Percentiles rank a stretch among this genome's conserved stretches.
Conservation (phyloP, 257 asterid species). For the Ilex aquifolium region DNA sequence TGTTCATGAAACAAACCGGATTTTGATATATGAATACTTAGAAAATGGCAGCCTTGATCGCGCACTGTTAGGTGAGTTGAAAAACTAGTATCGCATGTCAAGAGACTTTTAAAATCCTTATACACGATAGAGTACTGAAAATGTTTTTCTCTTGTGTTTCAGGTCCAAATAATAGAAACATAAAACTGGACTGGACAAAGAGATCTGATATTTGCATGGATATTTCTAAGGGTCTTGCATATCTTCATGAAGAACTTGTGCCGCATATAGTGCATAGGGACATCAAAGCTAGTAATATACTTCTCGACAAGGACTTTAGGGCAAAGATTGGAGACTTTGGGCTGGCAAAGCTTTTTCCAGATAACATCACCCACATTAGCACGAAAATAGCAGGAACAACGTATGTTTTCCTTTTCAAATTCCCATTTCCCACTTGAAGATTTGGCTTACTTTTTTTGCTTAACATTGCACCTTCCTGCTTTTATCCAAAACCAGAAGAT, state of each 20-base stretch:
- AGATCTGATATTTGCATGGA: slow-evolving; percentile 76
- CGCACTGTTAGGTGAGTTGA: slow-evolving; percentile 56
- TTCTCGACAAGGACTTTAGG: slow-evolving; percentile 55
- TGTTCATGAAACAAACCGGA: slow-evolving; percentile 55
- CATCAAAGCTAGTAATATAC: slow-evolving; percentile 89
- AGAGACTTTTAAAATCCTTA: slow-evolving; percentile 4
- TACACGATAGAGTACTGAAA: slow-evolving; percentile 13
- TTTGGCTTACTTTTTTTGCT: background rate
- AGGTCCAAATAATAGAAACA: slow-evolving; percentile 40
- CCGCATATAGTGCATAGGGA: slow-evolving; percentile 89
- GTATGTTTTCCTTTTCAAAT: slow-evolving; percentile 34
- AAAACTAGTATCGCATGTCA: background rate
- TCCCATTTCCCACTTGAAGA: slow-evolving; percentile 4
- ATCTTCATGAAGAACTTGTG: slow-evolving; percentile 76
- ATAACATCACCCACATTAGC: slow-evolving; percentile 86
- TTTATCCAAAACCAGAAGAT: background rate
- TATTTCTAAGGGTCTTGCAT: slow-evolving; percentile 75
- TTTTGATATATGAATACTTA: slow-evolving; percentile 75
- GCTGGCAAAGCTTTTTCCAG: slow-evolving; percentile 90
- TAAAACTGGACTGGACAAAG: slow-evolving; percentile 57
- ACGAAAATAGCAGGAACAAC: slow-evolving; percentile 89
- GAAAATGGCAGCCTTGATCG: slow-evolving; percentile 77
- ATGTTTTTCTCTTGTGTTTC: slow-evolving; percentile 15
- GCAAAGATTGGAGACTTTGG: slow-evolving; percentile 98
- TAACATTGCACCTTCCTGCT: background rate